Evolutionary conservation across 177 flowering plant genomes (phyloP), one percentile per base, ranked within the genome.

Genomic region (Telopea speciosissima): DNA sequence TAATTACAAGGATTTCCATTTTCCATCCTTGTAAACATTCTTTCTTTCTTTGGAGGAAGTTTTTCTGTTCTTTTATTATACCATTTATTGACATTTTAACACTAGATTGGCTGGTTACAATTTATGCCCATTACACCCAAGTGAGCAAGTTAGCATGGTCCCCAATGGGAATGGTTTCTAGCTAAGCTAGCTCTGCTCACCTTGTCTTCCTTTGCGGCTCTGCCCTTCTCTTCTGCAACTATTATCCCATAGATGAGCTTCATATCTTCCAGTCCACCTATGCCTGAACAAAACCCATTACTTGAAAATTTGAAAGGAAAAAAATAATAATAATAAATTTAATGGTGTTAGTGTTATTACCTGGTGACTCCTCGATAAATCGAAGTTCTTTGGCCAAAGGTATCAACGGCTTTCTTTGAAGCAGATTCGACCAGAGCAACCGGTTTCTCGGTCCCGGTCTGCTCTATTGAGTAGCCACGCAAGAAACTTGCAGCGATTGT

Each of bases 181-280:
- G 40, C 40, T 28, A 0, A 28, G 31, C 31, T 28, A 28, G 31
- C 31, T 36, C 8, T 36, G 40, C 40, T 66, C 45, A 91, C 97
- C 97, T 89, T 91, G 94, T 70, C 97, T 77, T 74, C 97, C 97
- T 76, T 89, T 91, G 74, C 97, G 77, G 67, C 86, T 88, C 73
- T 91, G 97, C 26, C 97, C 97, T 83, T 89, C 94, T 80, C 94
- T 84, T 79, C 92, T 82, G 81, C 93, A 89, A 68, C 90, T 91
- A 73, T 91, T 91, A 67, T 91, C 97, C 97, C 97, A 91, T 40
- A 91, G 68, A 74, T 91, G 97, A 67, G 96, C 96, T 83, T 90
- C 96, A 70, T 89, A 90, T 71, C 96, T 79, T 0, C 93, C 96
- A 0, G 96, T 91, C 97, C 93, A 91, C 63, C 93, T 85, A 81